Conservation (phyloP, 202 grass and related monocot species). For the Cymbopogon flexuosus region DNA sequence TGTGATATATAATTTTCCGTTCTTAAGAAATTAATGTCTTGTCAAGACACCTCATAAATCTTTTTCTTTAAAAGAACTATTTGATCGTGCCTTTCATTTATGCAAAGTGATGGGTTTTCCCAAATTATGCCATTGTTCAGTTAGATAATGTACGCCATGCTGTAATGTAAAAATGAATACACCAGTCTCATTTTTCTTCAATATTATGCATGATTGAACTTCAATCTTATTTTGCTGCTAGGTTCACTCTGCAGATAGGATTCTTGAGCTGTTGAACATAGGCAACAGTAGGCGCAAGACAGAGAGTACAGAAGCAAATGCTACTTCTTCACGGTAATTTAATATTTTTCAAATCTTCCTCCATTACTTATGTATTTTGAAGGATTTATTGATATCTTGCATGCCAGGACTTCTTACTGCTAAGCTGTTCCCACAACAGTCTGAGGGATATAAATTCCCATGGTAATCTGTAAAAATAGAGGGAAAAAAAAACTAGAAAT, state of each 20-base stretch:
- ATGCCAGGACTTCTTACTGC: constrained; percentile 5
- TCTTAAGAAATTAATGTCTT: constrained; percentile 5
- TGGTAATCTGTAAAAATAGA: not conserved
- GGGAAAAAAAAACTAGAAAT: not conserved
- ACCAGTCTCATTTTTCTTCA: not conserved
- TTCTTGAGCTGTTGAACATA: constrained; percentile 96
- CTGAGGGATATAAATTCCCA: not conserved
- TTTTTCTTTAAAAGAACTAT: not conserved
- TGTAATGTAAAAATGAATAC: not conserved
- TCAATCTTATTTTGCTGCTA: constrained; percentile 23
- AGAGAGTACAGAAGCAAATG: constrained; percentile 94
- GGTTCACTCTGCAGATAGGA: constrained; percentile 97
- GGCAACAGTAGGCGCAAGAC: constrained; percentile 95
- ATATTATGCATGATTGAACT: not conserved
- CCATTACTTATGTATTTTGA: not conserved
- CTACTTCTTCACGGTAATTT: constrained; percentile 89
- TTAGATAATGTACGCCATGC: not conserved
- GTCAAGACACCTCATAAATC: not conserved
- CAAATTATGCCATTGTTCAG: not conserved
- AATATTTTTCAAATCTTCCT: not conserved
- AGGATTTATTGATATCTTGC: not conserved
- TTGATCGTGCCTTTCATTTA: not conserved
- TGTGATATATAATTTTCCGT: not conserved
- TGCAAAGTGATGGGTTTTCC: not conserved
- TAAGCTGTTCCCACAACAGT: not conserved